phyloP scores from a whole-genome alignment of 345 rosid genomes.

The Syzygium grande region DNA sequence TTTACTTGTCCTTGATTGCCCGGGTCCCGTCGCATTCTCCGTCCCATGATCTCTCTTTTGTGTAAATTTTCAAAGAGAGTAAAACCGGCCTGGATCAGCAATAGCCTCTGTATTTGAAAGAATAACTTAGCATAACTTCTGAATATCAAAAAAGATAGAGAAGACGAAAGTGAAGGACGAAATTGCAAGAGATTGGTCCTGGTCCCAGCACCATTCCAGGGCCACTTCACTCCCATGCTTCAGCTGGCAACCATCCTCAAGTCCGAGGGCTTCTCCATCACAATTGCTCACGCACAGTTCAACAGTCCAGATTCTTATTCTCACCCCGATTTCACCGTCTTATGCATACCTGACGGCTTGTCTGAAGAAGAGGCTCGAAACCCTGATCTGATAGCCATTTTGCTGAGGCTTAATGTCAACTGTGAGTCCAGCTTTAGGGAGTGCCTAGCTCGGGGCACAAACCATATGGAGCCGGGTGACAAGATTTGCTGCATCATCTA shows the following conservation, averaged over 20 bases:
- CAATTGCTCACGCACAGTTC: constrained; percentile 29
- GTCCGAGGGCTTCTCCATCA: constrained; percentile 47
- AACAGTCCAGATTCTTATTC: constrained; percentile 21
- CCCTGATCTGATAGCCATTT: constrained; percentile 1
- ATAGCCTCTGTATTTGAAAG: accelerated
- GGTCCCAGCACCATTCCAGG: constrained; percentile 52
- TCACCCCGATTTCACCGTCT: constrained; percentile 28
- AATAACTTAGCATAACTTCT: background rate
- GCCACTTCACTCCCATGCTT: constrained; percentile 69
- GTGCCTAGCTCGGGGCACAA: background rate
- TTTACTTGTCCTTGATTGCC: background rate
- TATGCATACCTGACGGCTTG: constrained; percentile 24
- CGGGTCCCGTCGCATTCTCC: background rate
- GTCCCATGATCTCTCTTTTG: background rate
- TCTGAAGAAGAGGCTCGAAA: constrained; percentile 4
- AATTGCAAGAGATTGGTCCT: constrained; percentile 19
- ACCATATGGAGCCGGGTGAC: background rate
- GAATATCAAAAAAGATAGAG: background rate
- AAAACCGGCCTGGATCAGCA: background rate
- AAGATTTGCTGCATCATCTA: constrained; percentile 31
- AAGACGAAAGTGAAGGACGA: background rate
- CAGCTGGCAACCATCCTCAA: constrained; percentile 52
- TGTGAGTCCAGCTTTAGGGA: constrained; percentile 24
- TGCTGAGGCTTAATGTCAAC: constrained; percentile 19
- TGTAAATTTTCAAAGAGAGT: background rate